Base-by-base conservation (phyloP, 2,329 filamentous ascomycete genomes). In the Beauveria medogensis region DNA sequence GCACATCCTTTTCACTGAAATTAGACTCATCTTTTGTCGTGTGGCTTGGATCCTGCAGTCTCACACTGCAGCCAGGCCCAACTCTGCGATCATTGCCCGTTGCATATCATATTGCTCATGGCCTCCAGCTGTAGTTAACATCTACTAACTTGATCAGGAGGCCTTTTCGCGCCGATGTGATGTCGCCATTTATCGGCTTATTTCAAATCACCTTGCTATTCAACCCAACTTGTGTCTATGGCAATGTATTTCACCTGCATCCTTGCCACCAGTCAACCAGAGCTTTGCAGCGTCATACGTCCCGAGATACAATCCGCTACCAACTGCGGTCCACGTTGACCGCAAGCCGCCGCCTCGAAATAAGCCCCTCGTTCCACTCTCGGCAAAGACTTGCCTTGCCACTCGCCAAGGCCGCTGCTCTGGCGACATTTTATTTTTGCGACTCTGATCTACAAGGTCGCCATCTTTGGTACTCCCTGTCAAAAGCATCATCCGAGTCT, bases 401-500 rank as follows among this genome's bases (percentile, higher is more conserved):
- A 94, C 84, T 48, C 78, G 77, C 65, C 86, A 75, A 9, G 82
- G 78, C 41, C 80, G 74, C 71, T 71, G 73, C 67, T 72, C 57
- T 7, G 20, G 22, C 18, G 24, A 14, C 41, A 4, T 16, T 16
- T 22, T 24, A n/a, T 18, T 72, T 64, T 70, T 70, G 8, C 69
- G 67, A 53, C 14, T 66, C 69, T 65, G 20, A n/a, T 65, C 68
- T 14, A 55, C 70, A 62, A 14, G 3, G 3, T 69, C 66, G 57
- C 65, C 63, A 58, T 67, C 63, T 61, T 71, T 60, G 20, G 65
- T 70, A 24, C 75, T 71, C 16, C 77, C 78, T 1, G 85, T 85
- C 34, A 82, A 80, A 28, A 96, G 78, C 92, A 96, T 96, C 74
- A 96, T 89, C 55, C 90, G 78, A 65, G 92, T 96, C 78, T 96